Base-by-base conservation (phyloP, 1,284 basidiomycete species). In the Mycosarcoma maydis region DNA sequence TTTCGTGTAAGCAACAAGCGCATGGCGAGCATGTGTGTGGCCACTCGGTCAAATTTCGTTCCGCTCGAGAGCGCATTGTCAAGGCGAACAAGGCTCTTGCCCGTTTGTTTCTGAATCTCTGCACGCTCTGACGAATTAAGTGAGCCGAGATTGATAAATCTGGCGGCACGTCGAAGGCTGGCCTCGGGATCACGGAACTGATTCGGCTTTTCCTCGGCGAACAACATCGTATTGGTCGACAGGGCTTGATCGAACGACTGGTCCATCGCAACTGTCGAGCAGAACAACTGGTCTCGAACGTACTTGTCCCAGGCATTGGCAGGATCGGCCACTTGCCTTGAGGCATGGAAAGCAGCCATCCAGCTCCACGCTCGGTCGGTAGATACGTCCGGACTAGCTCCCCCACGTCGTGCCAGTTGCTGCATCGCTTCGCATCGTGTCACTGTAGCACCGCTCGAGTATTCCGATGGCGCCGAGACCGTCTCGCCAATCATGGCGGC, bases 181-280 rank as follows among this genome's bases (percentile, higher is more conserved):
- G 43, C 38, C 26, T 66, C 66, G 2, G 64, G 59, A 33, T 77
- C 76, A n/a, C 70, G 44, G 62, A 70, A 77, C 45, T 77, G 76
- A 36, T 77, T 77, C 24, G 61, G 61, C 36, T 53, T 64, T 41
- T 77, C 76, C n/a, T 69, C 54, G 7, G 62, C 60, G 37, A 77
- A 77, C 6, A 77, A 56, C 22, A 67, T n/a, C 6, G 53, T 59
- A 24, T 53, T 59, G 30, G 43, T 23, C 5, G 59, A 36, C 5
- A 73, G 53, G 3, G 67, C 60, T 27, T 69, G 57, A 4, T 54
- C 47, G n/a, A 72, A 62, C 45, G 47, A 36, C 32, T 39, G 23
- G 16, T 62, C 61, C 24, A 56, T 34, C 4, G 10, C 40, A 6
- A 27, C 56, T 3, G 41, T 26, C 13, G 48, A 33, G 11, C 60